Base-by-base conservation (phyloP, 225 moss, liverwort and hornwort genomes). In the Lunularia cruciata region DNA sequence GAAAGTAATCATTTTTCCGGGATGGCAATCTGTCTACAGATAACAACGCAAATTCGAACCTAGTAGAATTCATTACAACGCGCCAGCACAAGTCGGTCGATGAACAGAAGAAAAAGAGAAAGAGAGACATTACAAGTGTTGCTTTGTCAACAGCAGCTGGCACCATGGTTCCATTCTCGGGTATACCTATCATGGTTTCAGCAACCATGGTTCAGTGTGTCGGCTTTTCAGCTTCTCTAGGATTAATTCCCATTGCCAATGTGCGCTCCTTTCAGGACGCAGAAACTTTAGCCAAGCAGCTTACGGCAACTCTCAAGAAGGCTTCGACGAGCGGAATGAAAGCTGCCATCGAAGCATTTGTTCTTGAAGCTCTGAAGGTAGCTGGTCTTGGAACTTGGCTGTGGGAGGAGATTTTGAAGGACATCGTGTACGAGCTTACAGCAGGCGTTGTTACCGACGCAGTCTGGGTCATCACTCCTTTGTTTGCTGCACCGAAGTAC, bases 151-250 rank as follows among this genome's bases (percentile, higher is more conserved):
- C 22, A 13, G 1, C 28, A 47, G 80, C 78, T 37, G 75, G 78
- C 58, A 81, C 46, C 58, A 9, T 71, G 46, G 76, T 86, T 45
- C 86, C 83, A 0, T 86, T 77, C 73, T 77, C 80, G 20, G 83
- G 86, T 4, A 81, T 86, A 2, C 83, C 86, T 20, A 73, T 83
- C 8, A 79, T 83, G 31, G 80, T 86, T 10, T 77, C 86, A 3
- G 73, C 83, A 0, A 84, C 86, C n/a, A 60, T 84, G 62, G 81
- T 86, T 39, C 83, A 84, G 52, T 84, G 83, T 43, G 65, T 84
- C 47, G 73, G 73, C 25, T 83, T 86, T 57, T 56, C 85, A 0
- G 40, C 70, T 15, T 72, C 77, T 0, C 37, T 86, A 0, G 85
- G 83, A 0, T 72, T 86, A 57, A 86, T 86, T 27, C 83, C 85